Conservation (phyloP, 73 alveolate species). For the Breviolum minutum region DNA sequence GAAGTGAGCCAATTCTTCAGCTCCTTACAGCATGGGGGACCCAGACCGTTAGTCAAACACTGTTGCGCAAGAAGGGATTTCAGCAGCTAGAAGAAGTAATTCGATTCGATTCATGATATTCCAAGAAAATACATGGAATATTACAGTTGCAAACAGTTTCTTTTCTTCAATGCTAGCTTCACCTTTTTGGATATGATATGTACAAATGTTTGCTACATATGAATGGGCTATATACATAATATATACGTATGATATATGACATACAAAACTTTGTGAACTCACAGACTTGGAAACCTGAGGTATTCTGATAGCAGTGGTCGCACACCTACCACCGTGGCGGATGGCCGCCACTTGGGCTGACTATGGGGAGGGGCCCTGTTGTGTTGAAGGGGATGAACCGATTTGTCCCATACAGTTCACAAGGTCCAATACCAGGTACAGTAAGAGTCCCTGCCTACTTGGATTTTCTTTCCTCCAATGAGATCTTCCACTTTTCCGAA, state of each 20-base stretch:
- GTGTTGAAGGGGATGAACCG: no score
- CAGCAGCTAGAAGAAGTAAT: neutral
- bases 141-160: no score
- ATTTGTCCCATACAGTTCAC: no score
- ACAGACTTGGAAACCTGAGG: neutral
- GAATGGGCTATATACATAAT: neutral
- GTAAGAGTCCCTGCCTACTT: no score
- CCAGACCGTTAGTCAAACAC: neutral
- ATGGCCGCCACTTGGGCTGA: neutral
- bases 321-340: slow-evolving; percentile 46
- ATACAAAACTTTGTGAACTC: neutral
- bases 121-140: no score
- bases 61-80: no score
- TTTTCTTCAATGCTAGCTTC: no score
- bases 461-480: no score
- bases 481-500: no score
- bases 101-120: neutral
- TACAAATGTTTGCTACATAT: neutral
- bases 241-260: neutral
- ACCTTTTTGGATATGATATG: no score
- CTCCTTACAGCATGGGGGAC: slow-evolving; percentile 2
- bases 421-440: no score
- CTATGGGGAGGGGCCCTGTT: neutral
- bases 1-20: slow-evolving; percentile 52
- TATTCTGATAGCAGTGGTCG: slow-evolving; percentile 59